These are phyloP conservation scores for Lathyrus tuberosus DNA, from an alignment of 306 rosid species.

Conservation along the genomic window DNA sequence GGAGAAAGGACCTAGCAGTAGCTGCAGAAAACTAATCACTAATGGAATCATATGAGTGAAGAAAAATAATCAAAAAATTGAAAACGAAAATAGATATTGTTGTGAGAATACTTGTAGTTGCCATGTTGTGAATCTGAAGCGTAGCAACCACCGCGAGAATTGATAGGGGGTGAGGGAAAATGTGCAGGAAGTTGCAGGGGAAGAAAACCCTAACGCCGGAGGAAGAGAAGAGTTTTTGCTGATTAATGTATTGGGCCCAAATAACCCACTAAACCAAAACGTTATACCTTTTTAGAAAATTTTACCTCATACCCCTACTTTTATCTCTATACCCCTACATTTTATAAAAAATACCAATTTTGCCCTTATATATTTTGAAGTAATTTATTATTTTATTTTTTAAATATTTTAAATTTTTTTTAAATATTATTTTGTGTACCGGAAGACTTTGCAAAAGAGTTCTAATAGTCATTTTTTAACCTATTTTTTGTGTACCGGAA, in stretches of 20 bases:
- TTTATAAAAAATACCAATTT: too few relatives aligned
- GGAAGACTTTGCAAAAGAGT: too few relatives aligned
- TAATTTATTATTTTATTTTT: too few relatives aligned
- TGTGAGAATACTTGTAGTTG: constrained; percentile 23
- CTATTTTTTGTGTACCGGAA: too few relatives aligned
- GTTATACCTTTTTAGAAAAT: too few relatives aligned
- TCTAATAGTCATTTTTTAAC: too few relatives aligned
- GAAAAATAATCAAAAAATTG: background rate
- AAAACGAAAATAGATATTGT: background rate
- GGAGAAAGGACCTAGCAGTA: constrained; percentile 74
- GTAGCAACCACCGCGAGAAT: background rate
- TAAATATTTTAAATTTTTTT: too few relatives aligned
- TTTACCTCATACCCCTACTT: too few relatives aligned
- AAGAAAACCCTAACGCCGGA: constrained; percentile 43
- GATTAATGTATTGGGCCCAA: constrained; percentile 26
- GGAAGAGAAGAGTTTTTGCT: constrained; percentile 16
- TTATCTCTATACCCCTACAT: too few relatives aligned
- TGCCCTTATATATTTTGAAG: too few relatives aligned
- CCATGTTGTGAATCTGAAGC: constrained; percentile 33
- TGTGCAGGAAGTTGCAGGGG: background rate
- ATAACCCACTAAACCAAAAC: constrained; percentile 3
- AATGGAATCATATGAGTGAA: background rate
- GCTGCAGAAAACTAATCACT: constrained; percentile 48
- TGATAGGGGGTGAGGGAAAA: background rate
- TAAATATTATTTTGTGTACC: too few relatives aligned